A percentile compares a stretch with the other conserved stretches of the same genome.
Evolutionary conservation across 805 yeast species (phyloP).

Genomic region (Saccharomycopsis capsularis): DNA sequence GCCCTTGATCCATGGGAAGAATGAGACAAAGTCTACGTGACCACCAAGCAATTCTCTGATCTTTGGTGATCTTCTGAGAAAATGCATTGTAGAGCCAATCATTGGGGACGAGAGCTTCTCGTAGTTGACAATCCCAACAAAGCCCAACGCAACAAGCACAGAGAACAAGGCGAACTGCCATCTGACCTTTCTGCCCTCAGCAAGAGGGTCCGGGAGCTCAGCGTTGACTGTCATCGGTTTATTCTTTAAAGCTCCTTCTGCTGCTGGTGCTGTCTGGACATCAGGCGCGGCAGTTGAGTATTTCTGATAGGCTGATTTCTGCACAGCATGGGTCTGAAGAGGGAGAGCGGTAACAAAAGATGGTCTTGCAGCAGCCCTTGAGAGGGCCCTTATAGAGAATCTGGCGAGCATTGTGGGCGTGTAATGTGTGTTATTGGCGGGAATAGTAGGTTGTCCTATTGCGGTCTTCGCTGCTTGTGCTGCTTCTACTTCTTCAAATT

Average conservation of each 20-base stretch:
- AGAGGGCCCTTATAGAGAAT: too few species aligned
- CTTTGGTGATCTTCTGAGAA: conserved; percentile 64
- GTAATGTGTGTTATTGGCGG: too few species aligned
- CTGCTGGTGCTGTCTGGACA: not conserved
- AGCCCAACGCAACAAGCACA: conserved; percentile 44
- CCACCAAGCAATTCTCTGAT: conserved; percentile 65
- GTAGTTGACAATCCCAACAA: conserved; percentile 76
- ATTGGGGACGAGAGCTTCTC: conserved; percentile 89
- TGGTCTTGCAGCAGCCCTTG: too few species aligned
- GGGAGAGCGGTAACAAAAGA: too few species aligned
- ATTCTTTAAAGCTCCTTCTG: not conserved
- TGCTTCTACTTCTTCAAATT: too few species aligned
- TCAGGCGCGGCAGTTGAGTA: too few species aligned
- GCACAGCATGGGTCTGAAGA: too few species aligned
- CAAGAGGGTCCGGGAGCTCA: conserved; percentile 75
- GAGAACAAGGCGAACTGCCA: conserved; percentile 50
- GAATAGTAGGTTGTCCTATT: too few species aligned
- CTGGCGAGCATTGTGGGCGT: too few species aligned
- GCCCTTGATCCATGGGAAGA: conserved; percentile 89
- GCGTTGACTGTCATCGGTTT: conserved; percentile 60
- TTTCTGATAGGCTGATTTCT: too few species aligned
- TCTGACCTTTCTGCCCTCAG: conserved; percentile 45
- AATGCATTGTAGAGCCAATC: conserved; percentile 78
- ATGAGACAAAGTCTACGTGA: conserved; percentile 57
- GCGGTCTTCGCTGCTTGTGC: too few species aligned